phyloP scores from a whole-genome alignment of 495 filamentous ascomycete species.

The Polyplosphaeria fusca region DNA sequence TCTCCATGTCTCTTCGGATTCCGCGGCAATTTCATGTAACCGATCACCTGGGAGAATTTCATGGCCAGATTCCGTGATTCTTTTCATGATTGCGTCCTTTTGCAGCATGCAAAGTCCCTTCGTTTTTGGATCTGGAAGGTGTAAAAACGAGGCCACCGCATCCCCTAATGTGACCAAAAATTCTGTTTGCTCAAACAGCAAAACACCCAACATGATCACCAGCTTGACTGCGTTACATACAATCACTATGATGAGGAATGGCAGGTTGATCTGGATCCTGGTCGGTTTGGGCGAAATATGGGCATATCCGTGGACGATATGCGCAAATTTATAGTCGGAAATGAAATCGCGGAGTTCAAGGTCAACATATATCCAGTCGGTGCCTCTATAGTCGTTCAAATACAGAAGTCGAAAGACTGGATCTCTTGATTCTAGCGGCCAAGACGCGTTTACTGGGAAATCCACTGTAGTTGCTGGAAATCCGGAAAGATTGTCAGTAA shows the following conservation, averaged over 20 bases:
- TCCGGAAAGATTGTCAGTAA: no score
- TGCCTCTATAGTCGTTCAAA: background rate
- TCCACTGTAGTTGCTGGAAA: no score
- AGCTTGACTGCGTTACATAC: conserved; percentile 6
- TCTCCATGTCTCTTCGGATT: no score
- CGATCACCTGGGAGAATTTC: no score
- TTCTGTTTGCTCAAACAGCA: background rate
- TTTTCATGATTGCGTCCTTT: no score
- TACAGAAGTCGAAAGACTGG: background rate
- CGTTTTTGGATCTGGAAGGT: background rate
- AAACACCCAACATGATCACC: background rate
- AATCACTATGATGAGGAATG: conserved; percentile 4
- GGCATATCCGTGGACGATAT: background rate
- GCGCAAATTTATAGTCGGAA: background rate
- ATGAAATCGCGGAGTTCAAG: background rate
- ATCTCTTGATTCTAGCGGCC: background rate
- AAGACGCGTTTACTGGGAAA: background rate
- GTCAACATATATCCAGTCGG: background rate
- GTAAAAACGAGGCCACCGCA: background rate
- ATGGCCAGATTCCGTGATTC: no score
- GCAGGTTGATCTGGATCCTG: background rate
- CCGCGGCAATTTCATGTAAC: no score
- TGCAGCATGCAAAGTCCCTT: no score
- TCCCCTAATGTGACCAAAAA: conserved; percentile 7
- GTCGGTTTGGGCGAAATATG: background rate